These are phyloP conservation scores for Myxozyma vanderwaltii DNA, from an alignment of 805 yeast species.

Conservation along the genomic window DNA sequence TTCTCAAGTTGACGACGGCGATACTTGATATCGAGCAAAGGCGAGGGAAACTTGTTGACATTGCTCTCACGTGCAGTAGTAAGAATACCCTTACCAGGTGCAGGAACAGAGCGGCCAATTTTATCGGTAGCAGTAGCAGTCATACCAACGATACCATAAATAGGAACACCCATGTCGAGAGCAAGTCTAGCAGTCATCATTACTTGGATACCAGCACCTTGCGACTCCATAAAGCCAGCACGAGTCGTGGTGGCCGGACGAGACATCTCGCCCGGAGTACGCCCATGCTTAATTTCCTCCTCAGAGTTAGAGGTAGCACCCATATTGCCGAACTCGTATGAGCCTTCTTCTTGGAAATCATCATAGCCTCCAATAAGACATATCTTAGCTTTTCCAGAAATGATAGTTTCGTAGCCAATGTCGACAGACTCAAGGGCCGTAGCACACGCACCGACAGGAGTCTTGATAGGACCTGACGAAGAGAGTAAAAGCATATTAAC, in stretches of 20 bases:
- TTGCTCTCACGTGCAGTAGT: conserved; percentile 97
- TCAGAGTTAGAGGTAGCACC: conserved; percentile 92
- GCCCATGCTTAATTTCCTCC: conserved; percentile 89
- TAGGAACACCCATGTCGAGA: conserved; percentile 97
- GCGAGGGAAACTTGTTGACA: conserved; percentile 72
- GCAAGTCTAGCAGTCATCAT: conserved; percentile 95
- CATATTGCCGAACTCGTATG: conserved; percentile 97
- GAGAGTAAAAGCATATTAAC: conserved; percentile 96
- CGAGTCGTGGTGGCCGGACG: conserved; percentile 97
- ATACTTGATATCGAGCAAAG: conserved; percentile 85
- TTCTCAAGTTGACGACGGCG: conserved; percentile 85
- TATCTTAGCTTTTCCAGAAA: conserved; percentile 92
- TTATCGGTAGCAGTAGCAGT: conserved; percentile 97
- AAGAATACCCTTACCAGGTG: conserved; percentile 99
- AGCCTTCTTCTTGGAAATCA: conserved; percentile 99
- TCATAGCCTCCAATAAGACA: conserved; percentile 99
- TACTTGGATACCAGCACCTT: conserved; percentile 98
- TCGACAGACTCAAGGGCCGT: conserved; percentile 98
- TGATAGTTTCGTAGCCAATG: conserved; percentile 89
- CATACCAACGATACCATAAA: conserved; percentile 91
- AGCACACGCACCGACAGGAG: conserved; percentile 99
- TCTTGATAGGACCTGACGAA: conserved; percentile 97
- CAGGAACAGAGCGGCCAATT: conserved; percentile 98
- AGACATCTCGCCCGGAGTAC: conserved; percentile 98
- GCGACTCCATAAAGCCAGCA: conserved; percentile 99